Conservation (phyloP, 75 land plant species). For the Sequoiadendron giganteum region DNA sequence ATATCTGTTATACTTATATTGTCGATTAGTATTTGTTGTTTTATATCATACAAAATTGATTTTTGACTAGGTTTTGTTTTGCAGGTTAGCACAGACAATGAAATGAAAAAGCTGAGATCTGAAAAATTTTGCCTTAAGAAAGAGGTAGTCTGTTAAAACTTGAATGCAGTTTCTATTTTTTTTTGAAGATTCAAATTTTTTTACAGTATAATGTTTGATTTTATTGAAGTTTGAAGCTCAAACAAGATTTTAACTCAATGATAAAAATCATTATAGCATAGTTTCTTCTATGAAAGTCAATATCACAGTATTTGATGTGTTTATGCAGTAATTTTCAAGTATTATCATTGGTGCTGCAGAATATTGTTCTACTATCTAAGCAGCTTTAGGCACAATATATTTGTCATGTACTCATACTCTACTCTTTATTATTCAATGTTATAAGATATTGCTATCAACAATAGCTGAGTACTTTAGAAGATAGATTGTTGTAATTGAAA, state of each 20-base stretch:
- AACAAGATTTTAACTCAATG: not conserved
- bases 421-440: not conserved
- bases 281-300: not conserved
- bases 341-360: not conserved
- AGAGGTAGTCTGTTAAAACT: not conserved
- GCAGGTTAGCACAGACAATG: not conserved
- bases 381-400: not conserved
- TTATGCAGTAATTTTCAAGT: not conserved
- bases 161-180: not conserved
- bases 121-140: conserved; percentile 3
- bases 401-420: not conserved
- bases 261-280: not conserved
- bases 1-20: not conserved
- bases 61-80: conserved; percentile 3
- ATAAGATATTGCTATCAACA: not conserved
- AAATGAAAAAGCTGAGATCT: not conserved
- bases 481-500: not conserved
- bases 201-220: not conserved
- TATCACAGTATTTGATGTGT: not conserved
- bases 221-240: not conserved
- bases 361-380: not conserved
- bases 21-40: not conserved
- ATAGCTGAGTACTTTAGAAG: not conserved
- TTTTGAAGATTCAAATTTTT: not conserved
- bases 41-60: not conserved